These are phyloP conservation scores for Metschnikowia gruessii DNA, from an alignment of 805 yeast species.

Conservation along the genomic window DNA sequence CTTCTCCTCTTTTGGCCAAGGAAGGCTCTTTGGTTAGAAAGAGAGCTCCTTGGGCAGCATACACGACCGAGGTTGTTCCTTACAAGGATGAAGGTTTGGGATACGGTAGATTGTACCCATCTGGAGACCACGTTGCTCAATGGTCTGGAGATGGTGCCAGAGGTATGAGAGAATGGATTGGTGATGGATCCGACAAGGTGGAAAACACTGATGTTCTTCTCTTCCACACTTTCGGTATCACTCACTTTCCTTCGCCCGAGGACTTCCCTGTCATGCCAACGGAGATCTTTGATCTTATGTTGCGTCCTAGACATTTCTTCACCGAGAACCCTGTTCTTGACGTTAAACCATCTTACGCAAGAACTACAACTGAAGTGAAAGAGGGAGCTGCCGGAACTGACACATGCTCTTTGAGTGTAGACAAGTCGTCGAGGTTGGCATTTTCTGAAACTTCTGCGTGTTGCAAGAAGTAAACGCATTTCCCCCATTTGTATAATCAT, in stretches of 20 bases:
- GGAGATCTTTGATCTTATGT: constrained; percentile 69
- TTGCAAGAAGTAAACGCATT: constrained; percentile 19
- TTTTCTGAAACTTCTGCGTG: constrained; percentile 39
- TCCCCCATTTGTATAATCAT: background rate
- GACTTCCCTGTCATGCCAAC: constrained; percentile 90
- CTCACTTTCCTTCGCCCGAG: constrained; percentile 87
- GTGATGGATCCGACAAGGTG: constrained; percentile 54
- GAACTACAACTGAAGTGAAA: constrained; percentile 41
- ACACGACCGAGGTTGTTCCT: constrained; percentile 66
- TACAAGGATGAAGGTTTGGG: constrained; percentile 53
- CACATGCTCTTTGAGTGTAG: constrained; percentile 38
- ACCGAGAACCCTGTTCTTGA: constrained; percentile 75
- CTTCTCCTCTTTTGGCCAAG: constrained; percentile 70
- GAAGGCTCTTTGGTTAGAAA: constrained; percentile 71
- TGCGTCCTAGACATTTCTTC: constrained; percentile 80
- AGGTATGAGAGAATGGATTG: constrained; percentile 69
- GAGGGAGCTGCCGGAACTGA: constrained; percentile 36
- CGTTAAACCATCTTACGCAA: constrained; percentile 58
- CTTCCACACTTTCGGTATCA: constrained; percentile 81
- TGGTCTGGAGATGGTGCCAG: constrained; percentile 66
- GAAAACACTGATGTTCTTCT: constrained; percentile 69
- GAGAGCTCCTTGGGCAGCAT: constrained; percentile 80
- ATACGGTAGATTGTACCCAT: constrained; percentile 68
- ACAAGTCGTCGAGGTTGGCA: constrained; percentile 51
- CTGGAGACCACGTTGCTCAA: constrained; percentile 76